A percentile compares a stretch with the other conserved stretches of the same genome.
phyloP scores from a whole-genome alignment of 345 rosid species.

The Erodium maritimum region DNA sequence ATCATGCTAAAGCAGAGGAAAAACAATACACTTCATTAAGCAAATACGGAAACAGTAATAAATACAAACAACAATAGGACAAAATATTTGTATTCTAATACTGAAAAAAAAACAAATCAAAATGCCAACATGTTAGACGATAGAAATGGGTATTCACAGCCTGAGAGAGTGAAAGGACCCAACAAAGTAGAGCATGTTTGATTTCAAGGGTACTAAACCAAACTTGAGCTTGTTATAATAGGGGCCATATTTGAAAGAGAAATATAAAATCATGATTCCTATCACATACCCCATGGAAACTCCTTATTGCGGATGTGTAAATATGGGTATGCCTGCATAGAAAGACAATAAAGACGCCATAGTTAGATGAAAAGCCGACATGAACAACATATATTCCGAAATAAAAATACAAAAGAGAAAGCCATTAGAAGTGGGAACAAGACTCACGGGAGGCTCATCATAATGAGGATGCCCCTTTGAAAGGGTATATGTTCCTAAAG shows the following conservation, averaged over 20 bases:
- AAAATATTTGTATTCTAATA: too few relatives aligned
- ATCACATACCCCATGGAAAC: slow-evolving; percentile 91
- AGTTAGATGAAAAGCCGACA: slow-evolving; percentile 4
- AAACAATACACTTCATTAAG: too few relatives aligned
- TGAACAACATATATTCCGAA: background rate
- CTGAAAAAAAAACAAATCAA: too few relatives aligned
- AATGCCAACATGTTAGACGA: too few relatives aligned
- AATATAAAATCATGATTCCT: background rate
- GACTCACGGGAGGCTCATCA: slow-evolving; percentile 81
- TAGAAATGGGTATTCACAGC: too few relatives aligned
- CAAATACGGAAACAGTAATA: too few relatives aligned
- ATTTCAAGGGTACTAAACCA: too few relatives aligned
- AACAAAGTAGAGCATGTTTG: too few relatives aligned
- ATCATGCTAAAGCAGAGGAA: too few relatives aligned
- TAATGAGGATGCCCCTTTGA: slow-evolving; percentile 85
- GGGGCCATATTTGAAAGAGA: background rate
- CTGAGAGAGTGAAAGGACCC: too few relatives aligned
- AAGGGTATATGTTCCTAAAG: slow-evolving; percentile 34
- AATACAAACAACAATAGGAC: too few relatives aligned
- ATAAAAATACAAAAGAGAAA: background rate
- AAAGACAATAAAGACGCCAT: slow-evolving; percentile 1
- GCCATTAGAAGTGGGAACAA: background rate
- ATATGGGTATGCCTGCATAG: slow-evolving; percentile 59
- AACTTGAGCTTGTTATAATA: too few relatives aligned
- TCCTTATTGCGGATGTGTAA: slow-evolving; percentile 97